Evolutionary conservation across 306 rosid genomes (phyloP), one percentile per base, ranked within the genome.

Genomic region (Medicago lupulina): DNA sequence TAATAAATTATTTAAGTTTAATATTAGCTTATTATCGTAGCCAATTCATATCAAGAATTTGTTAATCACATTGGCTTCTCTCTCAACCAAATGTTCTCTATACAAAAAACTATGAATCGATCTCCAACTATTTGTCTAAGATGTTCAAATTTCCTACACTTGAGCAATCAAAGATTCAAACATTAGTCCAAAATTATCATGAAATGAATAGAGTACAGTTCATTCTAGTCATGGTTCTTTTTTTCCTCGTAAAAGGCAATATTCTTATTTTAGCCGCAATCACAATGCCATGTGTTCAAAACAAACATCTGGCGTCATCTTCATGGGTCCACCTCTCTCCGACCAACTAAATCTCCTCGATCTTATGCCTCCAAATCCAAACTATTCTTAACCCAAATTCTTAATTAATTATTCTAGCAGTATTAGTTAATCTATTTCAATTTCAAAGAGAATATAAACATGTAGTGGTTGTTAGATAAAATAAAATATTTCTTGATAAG

Each of bases 201-300:
- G 17, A 1, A n/a, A n/a, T 47, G 17, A 4, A 47, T 6, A 14
- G 4, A 47, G 38, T 34, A 34, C 38, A 14, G 53, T 46, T 12
- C 3, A 49, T 14, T 49, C 7, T 49, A 7, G 54, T 49, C 17
- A 49, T 49, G 54, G 18, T 13, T 49, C 5, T 5, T 16, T 49
- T 49, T 49, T 49, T 80, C 85, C 84, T 89, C 89, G 85, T 46
- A 79, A 78, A 76, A 83, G 40, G 61, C 61, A 77, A 87, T 87
- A 87, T 90, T 87, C 88, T 79, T 70, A 40, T 21, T 25, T 55
- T 44, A 84, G 82, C 83, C 85, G 86, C 79, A 61, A 13, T 76
- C 57, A 11, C 62, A 1, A 4, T 78, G 82, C 79, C 91, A 88
- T 87, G 85, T 85, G 89, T 77, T 12, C 40, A 8, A 9, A 41